Conservation (phyloP, 2,329 filamentous ascomycete species). For the Tolypocladium ovalisporum region DNA sequence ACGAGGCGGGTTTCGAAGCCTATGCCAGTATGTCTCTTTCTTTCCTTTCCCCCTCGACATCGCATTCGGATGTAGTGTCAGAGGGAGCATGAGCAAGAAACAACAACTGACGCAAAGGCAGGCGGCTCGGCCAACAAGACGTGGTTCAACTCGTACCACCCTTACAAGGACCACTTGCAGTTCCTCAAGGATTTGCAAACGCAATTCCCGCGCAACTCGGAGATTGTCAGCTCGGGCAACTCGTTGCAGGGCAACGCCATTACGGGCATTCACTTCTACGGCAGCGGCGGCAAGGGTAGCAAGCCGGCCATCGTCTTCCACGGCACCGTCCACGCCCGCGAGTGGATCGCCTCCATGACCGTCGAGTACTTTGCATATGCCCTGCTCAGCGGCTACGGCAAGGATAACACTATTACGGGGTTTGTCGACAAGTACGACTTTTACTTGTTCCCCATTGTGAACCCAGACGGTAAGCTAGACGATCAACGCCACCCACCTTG, state of each 20-base stretch:
- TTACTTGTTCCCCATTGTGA: slow-evolving; percentile 52
- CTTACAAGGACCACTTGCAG: slow-evolving; percentile 36
- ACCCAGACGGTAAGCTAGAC: slow-evolving; percentile 40
- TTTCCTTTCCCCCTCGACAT: neutral
- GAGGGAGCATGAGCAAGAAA: neutral
- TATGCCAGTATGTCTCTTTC: slow-evolving; percentile 17
- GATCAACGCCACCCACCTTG: neutral
- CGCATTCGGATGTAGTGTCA: neutral
- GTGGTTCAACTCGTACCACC: slow-evolving; percentile 45
- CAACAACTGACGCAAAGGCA: neutral
- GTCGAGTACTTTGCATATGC: slow-evolving; percentile 41
- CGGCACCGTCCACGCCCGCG: slow-evolving; percentile 47
- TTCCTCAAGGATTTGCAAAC: slow-evolving; percentile 35
- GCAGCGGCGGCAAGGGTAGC: slow-evolving; percentile 27
- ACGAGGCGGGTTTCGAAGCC: slow-evolving; percentile 18
- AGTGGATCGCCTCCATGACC: slow-evolving; percentile 48
- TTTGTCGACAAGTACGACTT: slow-evolving; percentile 54
- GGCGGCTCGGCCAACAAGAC: slow-evolving; percentile 17
- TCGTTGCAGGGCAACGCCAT: slow-evolving; percentile 42
- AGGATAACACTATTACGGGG: slow-evolving; percentile 22
- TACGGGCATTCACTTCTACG: slow-evolving; percentile 49
- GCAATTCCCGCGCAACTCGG: slow-evolving; percentile 30
- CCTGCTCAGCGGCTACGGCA: slow-evolving; percentile 34
- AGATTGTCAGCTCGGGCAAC: slow-evolving; percentile 36
- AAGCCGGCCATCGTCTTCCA: slow-evolving; percentile 46